Evolutionary conservation across 345 rosid genomes (phyloP), one percentile per base, ranked within the genome.

Genomic region (Dipteronia sinensis): DNA sequence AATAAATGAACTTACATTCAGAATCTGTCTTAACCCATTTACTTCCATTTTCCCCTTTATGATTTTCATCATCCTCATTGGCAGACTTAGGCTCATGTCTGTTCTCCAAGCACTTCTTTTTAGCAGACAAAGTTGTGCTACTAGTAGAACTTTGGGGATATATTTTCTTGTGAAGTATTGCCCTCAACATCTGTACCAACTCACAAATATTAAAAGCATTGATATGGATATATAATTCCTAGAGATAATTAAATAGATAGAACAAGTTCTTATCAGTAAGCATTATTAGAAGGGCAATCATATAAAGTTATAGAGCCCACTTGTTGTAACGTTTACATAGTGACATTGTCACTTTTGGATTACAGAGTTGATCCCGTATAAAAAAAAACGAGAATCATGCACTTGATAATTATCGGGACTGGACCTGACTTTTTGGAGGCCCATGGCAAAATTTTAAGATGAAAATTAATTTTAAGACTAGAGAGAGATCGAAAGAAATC

Each of bases 1-100:
- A 13, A 15, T 8, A 72, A 13, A 31, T 15, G 22, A 67, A 81
- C 95, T 86, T 82, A 91, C 98, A 92, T 84, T 92, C 92, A 27
- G 97, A 94, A 86, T 94, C 97, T 17, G 95, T 91, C 86, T 82
- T 94, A 65, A 86, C 92, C 98, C 97, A 94, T 86, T 87, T 94
- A 68, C 82, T 87, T 74, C 86, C 85, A 23, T 81, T 85, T 11
- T 77, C 84, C 1, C 71, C 83, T 65, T 82, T 86, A 56, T 84
- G 79, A n/a, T 59, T 68, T 20, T 19, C 74, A 17, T 82, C 86
- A 56, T 86, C 88, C 71, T 80, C 85, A 47, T 77, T 59, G 20
- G 38, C 76, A 23, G 74, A 69, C 22, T 65, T 51, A 22, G 73
- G 66, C 56, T 77, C 81, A 3, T 77, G 83, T 55, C 74, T 77